Evolutionary conservation across 2,329 filamentous ascomycete genomes (phyloP), one percentile per base, ranked within the genome.

Genomic region (Fusarium burgessii): DNA sequence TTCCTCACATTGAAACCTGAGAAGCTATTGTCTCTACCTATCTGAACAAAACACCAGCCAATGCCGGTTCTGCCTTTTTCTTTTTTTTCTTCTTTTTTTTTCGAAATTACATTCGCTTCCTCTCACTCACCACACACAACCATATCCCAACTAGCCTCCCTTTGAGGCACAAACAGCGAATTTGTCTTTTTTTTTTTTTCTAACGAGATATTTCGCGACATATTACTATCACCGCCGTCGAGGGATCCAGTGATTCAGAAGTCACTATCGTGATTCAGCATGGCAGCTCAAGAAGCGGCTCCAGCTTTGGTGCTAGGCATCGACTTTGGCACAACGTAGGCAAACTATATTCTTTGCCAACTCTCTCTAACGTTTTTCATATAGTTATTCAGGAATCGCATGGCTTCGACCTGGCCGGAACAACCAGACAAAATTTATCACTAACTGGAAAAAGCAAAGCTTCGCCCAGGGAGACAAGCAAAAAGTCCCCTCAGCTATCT

Each of bases 351-450:
- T 42, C 25, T 3, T 13, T 2, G 1, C 3, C 2, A 17, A 18
- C 10, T 8, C n/a, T 33, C 14, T 47, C 57, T 76, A 29, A 74
- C 11, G 10, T 27, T 5, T 8, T 14, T 4, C n/a, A 2, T 15
- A 5, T 6, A 83, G 80, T 0, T 82, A 78, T 62, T 84, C 83
- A 1, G 84, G 84, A 1, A 75, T 84, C 1, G 80, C 83, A 1
- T 86, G 79, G 74, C 78, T 79, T 6, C 73, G 71, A 27, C 76
- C 76, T 0, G 70, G 73, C 6, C 20, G 41, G 12, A 68, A 74
- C 1, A 71, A 76, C 0, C 51, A 74, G 1, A 77, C 80, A 38
- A 70, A 79, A 3, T 65, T 80, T 1, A 68, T 83, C 15, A 80
- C 77, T 1, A 74, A 67, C 45, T 83, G 78, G 78, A 66, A 77